Percentiles rank a stretch among this genome's conserved stretches.
These are phyloP conservation scores for Cutaneotrichosporon sp. DNA, from an alignment of 1,284 basidiomycete species.

Conservation along the genomic window DNA sequence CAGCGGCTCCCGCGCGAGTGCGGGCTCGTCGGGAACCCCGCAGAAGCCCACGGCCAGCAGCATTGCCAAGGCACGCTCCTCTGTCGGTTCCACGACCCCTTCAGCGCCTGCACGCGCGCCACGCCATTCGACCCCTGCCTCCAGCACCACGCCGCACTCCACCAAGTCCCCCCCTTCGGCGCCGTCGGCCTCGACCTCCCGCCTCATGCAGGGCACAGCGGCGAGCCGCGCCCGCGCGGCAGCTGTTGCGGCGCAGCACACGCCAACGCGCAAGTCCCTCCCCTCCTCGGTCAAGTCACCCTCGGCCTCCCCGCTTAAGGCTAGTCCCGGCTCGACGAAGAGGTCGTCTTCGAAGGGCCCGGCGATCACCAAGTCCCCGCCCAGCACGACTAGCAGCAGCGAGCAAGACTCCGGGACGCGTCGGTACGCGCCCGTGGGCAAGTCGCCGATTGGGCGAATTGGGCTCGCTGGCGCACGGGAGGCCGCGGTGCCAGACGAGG, in stretches of 20 bases:
- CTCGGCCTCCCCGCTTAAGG: not conserved
- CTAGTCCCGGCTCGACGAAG: not conserved
- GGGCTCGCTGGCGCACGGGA: slow-evolving; percentile 11
- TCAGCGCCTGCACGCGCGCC: not conserved
- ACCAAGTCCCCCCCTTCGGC: not conserved
- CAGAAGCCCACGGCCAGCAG: slow-evolving; percentile 11
- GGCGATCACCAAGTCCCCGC: not conserved
- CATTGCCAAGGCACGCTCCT: slow-evolving; percentile 9
- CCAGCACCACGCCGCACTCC: not conserved
- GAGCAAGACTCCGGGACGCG: not conserved
- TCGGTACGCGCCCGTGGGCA: not conserved
- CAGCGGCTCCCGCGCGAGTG: not conserved
- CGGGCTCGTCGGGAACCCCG: not conserved
- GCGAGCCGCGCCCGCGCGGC: slow-evolving; percentile 16
- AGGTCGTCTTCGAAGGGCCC: too few species aligned
- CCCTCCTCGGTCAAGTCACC: not conserved
- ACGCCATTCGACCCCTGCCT: not conserved
- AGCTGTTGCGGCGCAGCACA: not conserved
- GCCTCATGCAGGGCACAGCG: slow-evolving; percentile 18
- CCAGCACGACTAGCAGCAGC: not conserved
- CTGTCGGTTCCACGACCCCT: not conserved
- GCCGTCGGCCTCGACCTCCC: not conserved
- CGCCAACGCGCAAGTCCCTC: not conserved
- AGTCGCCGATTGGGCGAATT: slow-evolving; percentile 3
- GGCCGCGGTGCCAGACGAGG: not conserved